Evolutionary conservation across 2,329 filamentous ascomycete species (phyloP), one percentile per base, ranked within the genome.

Genomic region (Chrysoporthe deuterocubensis): DNA sequence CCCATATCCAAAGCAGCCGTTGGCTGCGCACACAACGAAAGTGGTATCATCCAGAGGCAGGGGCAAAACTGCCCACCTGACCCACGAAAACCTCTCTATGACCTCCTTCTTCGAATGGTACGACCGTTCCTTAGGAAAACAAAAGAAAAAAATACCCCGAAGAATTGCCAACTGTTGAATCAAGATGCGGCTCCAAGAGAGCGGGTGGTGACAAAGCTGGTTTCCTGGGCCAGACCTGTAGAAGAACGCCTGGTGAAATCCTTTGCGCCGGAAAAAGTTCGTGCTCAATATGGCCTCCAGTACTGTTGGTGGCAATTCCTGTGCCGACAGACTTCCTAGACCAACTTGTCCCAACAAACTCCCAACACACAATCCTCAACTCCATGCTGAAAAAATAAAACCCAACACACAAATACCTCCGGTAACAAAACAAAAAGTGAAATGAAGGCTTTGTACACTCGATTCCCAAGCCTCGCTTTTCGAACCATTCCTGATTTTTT

Each of bases 341-440:
- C 54, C 34, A 9, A 57, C 32, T 14, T 11, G 40, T 40, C 54
- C 54, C 9, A 32, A 57, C 54, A 18, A 18, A 26, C 16, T 40
- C 18, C 66, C 59, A 26, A 32, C 11, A 14, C 2, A 32, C 16
- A 16, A 16, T 21, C 65, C 64, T 69, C 64, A 73, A 73, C 71
- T 72, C 71, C 71, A 48, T 71, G 71, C 71, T 73, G 62, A 64
- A 69, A 64, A 68, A 48, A 57, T 14, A 7, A 60, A 42, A 11
- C 50, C 37, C 37, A 40, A 9, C 37, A 40, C 5, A 40, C 9
- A 40, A 40, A 40, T 26, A 26, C 37, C 37, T 40, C 37, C 37
- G 1, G 11, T 4, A 42, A 58, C 9, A 8, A 40, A 42, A 42
- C 32, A 34, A 26, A 54, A 5, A 4, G 32, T 9, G 21, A n/a